Evolutionary conservation across 2,329 filamentous ascomycete species (phyloP).

Genomic region (Macrophomina pseudophaseolina): DNA sequence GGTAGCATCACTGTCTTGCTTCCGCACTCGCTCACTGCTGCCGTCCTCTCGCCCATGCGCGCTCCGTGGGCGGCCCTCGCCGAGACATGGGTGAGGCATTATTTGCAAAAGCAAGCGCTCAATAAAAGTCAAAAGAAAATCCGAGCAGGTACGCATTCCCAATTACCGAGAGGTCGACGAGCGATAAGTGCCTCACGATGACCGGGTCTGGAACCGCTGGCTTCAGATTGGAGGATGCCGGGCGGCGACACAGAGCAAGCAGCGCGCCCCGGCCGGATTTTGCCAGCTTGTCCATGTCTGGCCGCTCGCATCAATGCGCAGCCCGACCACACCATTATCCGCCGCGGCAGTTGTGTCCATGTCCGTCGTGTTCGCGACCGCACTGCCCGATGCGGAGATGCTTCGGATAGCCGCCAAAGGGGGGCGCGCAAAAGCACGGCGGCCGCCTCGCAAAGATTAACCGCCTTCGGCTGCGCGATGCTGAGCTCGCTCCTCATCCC

Average conservation of each 20-base stretch:
- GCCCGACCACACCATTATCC: not conserved
- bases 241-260: constrained; percentile 14
- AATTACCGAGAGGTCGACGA: constrained; percentile 14
- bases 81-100: constrained; percentile 20
- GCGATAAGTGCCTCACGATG: not conserved
- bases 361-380: not conserved
- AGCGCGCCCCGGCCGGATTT: not conserved
- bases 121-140: constrained; percentile 4
- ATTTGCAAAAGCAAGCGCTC: constrained; percentile 6
- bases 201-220: constrained; percentile 11
- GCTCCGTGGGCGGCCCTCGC: not conserved
- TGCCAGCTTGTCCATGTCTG: not conserved
- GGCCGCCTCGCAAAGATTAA: constrained; percentile 6
- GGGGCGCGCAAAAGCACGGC: not conserved
- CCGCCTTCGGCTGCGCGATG: not conserved
- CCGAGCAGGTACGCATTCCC: not conserved
- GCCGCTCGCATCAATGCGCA: constrained; percentile 10
- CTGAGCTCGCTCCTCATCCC: not conserved
- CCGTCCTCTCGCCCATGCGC: not conserved
- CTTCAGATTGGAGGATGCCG: constrained; percentile 21
- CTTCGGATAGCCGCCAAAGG: constrained; percentile 15
- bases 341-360: constrained; percentile 9
- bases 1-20: not conserved
- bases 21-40: not conserved
- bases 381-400: constrained; percentile 7